Conservation (phyloP, 352 stramenopile species). For the Phytopythium vexans region DNA sequence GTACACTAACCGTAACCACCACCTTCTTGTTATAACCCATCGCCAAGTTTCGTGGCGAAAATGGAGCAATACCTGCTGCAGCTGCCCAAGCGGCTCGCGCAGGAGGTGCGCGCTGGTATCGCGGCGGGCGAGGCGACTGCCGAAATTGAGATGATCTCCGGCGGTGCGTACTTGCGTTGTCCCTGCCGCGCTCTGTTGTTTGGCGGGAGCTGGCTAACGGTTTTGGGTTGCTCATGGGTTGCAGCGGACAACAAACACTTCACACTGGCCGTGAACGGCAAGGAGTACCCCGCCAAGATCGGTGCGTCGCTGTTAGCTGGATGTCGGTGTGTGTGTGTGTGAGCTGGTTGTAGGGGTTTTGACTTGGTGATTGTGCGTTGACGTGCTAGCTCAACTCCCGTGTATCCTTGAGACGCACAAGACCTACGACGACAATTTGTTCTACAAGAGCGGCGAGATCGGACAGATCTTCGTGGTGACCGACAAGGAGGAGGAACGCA, state of each 20-base stretch:
- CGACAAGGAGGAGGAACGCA: conserved; percentile 70
- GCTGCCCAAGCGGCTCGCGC: conserved; percentile 75
- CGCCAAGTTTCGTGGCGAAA: not conserved
- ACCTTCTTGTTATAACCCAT: too few species aligned
- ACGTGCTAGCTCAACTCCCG: conserved; percentile 65
- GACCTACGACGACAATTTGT: conserved; percentile 87
- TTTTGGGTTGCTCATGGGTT: conserved; percentile 2
- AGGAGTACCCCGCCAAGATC: conserved; percentile 78
- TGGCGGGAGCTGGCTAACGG: not conserved
- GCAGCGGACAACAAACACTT: conserved; percentile 88
- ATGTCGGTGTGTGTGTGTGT: not conserved
- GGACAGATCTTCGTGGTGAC: conserved; percentile 86
- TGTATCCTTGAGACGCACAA: conserved; percentile 88
- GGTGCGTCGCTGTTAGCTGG: conserved; percentile 24
- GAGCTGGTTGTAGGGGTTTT: not conserved
- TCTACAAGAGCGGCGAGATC: conserved; percentile 88
- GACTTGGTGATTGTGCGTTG: not conserved
- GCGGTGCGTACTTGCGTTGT: conserved; percentile 30
- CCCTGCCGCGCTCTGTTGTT: conserved; percentile 4
- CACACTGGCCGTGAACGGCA: conserved; percentile 68
- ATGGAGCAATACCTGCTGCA: conserved; percentile 90
- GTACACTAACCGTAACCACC: too few species aligned
- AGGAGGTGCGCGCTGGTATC: conserved; percentile 68
- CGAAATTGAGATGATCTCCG: conserved; percentile 76
- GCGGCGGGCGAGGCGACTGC: conserved; percentile 41